Percentiles rank a stretch among this genome's conserved stretches.
phyloP scores from a whole-genome alignment of 2,329 filamentous ascomycete species.

The Colletotrichum limetticola region DNA sequence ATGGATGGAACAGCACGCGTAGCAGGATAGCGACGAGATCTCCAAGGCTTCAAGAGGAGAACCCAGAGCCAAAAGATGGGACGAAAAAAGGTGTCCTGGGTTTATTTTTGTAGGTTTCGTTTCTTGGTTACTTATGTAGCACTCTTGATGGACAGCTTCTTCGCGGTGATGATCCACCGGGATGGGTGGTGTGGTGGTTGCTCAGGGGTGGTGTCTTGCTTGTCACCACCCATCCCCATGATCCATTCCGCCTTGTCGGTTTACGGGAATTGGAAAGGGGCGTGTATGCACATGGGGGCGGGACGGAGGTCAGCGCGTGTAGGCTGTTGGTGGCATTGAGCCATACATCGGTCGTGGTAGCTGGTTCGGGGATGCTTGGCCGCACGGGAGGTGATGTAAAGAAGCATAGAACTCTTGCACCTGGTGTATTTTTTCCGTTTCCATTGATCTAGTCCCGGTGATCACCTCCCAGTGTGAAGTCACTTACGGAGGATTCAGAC shows the following conservation, averaged over 20 bases:
- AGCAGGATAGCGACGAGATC: neutral
- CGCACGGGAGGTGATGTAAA: no score
- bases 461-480: neutral
- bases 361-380: neutral
- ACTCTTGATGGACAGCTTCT: neutral
- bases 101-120: conserved; percentile 16
- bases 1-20: neutral
- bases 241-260: neutral
- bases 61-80: no score
- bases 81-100: neutral
- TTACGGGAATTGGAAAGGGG: neutral
- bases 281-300: neutral
- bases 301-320: neutral
- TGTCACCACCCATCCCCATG: neutral
- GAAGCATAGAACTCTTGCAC: neutral
- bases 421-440: neutral
- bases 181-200: neutral
- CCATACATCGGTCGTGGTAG: neutral
- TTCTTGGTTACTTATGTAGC: neutral
- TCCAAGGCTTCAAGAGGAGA: neutral
- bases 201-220: neutral
- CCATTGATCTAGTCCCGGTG: neutral
- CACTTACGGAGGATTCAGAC: neutral
- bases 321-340: neutral
- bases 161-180: conserved; percentile 12